Evolutionary conservation across 2,329 filamentous ascomycete genomes (phyloP), one percentile per base, ranked within the genome.

Genomic region (Claviceps lovelessii): DNA sequence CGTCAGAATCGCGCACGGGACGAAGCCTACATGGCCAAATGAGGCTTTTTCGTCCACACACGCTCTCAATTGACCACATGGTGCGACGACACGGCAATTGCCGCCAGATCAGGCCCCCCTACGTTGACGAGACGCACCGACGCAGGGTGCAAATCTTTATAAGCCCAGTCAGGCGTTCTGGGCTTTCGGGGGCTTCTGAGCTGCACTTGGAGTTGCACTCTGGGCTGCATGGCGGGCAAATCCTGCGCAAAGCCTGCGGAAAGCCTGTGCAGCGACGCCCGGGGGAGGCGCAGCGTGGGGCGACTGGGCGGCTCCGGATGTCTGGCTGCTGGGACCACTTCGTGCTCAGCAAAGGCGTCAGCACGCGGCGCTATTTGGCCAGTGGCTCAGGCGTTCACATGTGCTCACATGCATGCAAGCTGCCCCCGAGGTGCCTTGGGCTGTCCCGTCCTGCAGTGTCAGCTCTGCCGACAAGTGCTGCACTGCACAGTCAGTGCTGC

Each of bases 291-390:
- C 39, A n/a, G 19, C 33, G 52, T 44, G 55, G 55, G 55, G 37
- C 49, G 39, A 49, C 45, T 51, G 53, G 42, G 23, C 23, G 23
- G 23, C 23, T 23, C 23, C 23, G 23, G 23, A 23, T 23, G 23
- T 23, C 23, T 23, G 23, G 2, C 23, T 23, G 23, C 53, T 45
- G 50, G 49, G 37, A 39, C 37, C 37, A 39, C 11, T 52, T 46
- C 52, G 55, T 54, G 52, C 52, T 49, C 35, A 33, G 49, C 55
- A 54, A 23, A 23, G 23, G 42, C 52, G 52, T 54, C 49, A 56
- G 49, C 49, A 47, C 29, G 28, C 41, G 10, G 31, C 47, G 17
- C 39, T n/a, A 5, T 17, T n/a, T 41, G 15, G 39, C 17, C 39
- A n/a, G 39, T 41, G 15, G 15, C 39, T n/a, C 17, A 8, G 17